These are phyloP conservation scores for Linum trigynum DNA, from an alignment of 345 rosid species.

Conservation along the genomic window DNA sequence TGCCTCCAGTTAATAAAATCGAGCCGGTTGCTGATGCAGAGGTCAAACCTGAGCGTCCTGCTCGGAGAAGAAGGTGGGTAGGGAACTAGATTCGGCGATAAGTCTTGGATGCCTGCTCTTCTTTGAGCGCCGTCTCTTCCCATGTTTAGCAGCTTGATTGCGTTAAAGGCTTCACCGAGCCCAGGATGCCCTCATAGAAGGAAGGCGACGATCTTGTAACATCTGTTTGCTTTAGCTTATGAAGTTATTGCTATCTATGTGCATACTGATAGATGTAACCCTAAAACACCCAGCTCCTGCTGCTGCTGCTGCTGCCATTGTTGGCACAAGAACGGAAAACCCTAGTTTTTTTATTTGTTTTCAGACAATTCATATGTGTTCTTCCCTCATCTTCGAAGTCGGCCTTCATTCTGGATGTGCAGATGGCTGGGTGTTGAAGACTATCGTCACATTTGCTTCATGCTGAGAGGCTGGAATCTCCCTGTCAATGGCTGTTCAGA, in stretches of 20 bases:
- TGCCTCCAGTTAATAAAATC: slow-evolving; percentile 35
- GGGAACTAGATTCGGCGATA: slow-evolving; percentile 32
- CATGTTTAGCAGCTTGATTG: not conserved
- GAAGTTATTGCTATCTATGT: slow-evolving; percentile 16
- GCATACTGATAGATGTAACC: slow-evolving; percentile 29
- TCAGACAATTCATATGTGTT: no score
- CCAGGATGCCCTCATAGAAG: slow-evolving; percentile 8
- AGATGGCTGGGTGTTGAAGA: no score
- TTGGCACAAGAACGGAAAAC: no score
- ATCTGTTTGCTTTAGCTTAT: slow-evolving; percentile 9
- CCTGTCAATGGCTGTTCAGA: no score
- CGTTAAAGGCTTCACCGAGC: slow-evolving; percentile 4
- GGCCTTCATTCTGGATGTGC: no score
- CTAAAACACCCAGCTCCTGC: slow-evolving; percentile 13
- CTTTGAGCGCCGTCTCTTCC: not conserved
- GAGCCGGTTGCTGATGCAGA: slow-evolving; percentile 56
- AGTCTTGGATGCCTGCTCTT: slow-evolving; percentile 1
- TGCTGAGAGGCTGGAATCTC: no score
- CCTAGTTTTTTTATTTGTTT: no score
- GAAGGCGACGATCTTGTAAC: slow-evolving; percentile 16
- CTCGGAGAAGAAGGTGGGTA: slow-evolving; percentile 85
- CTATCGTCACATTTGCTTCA: no score
- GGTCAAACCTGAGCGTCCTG: slow-evolving; percentile 80
- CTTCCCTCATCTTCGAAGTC: no score
- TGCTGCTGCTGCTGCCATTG: not conserved